Conservation (phyloP, 2,329 filamentous ascomycete genomes). For the Cordyceps javanica region DNA sequence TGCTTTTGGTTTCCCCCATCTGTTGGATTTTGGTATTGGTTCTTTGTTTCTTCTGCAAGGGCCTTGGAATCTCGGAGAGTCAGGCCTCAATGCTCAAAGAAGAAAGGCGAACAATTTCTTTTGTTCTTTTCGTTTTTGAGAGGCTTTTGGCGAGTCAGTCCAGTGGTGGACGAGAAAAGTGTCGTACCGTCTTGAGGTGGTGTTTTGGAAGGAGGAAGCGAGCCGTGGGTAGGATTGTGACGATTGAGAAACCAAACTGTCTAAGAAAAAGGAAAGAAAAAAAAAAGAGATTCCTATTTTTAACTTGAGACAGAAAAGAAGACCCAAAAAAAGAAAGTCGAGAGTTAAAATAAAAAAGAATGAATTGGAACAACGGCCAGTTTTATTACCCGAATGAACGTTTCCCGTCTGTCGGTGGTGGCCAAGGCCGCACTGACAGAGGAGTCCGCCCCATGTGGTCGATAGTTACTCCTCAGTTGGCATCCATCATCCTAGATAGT, state of each 20-base stretch:
- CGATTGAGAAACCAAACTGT: neutral
- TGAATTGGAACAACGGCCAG: neutral
- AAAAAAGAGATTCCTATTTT: no score
- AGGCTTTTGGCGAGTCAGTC: neutral
- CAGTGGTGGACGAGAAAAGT: neutral
- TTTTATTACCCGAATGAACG: neutral
- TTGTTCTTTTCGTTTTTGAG: no score
- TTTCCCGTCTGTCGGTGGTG: no score
- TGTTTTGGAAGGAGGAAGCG: neutral
- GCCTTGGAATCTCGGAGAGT: neutral
- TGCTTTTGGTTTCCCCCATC: neutral
- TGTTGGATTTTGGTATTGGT: neutral
- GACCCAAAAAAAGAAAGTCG: neutral
- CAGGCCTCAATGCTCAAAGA: no score
- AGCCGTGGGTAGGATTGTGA: no score
- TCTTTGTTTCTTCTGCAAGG: no score
- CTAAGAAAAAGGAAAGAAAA: neutral
- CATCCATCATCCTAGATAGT: no score
- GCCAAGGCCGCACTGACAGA: constrained; percentile 3
- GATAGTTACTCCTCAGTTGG: no score
- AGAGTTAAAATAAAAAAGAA: neutral
- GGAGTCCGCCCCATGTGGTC: no score
- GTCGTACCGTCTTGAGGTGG: neutral
- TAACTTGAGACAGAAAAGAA: no score
- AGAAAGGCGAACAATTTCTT: no score